These are phyloP conservation scores for Lasiosphaeris hirsuta DNA, from an alignment of 495 filamentous ascomycete genomes.

Conservation along the genomic window DNA sequence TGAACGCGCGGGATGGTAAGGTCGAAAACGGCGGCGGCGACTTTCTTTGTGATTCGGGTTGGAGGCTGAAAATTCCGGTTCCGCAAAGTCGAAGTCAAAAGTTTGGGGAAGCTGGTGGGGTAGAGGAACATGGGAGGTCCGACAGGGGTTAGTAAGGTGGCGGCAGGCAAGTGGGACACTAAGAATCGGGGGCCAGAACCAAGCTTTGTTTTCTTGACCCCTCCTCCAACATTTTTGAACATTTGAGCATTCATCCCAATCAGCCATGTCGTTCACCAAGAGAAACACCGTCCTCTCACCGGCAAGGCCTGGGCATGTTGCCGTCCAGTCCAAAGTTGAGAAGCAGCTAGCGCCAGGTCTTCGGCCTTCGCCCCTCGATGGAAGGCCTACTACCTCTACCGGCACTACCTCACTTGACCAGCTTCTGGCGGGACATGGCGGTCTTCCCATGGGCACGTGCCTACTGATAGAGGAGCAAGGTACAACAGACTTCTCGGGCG, in stretches of 20 bases:
- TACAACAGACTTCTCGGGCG: slow-evolving; percentile 88
- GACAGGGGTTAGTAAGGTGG: background rate
- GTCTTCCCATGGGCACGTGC: slow-evolving; percentile 75
- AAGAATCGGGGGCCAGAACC: too few relatives aligned
- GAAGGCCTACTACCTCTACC: slow-evolving; percentile 85
- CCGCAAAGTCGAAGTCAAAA: slow-evolving; percentile 11
- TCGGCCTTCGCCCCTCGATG: slow-evolving; percentile 85
- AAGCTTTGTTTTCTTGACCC: background rate
- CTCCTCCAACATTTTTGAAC: background rate
- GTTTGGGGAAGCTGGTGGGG: slow-evolving; percentile 15
- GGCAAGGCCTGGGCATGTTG: slow-evolving; percentile 24
- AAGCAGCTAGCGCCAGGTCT: slow-evolving; percentile 59
- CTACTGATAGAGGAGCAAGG: slow-evolving; percentile 87
- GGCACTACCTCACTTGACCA: slow-evolving; percentile 81
- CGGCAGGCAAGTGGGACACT: slow-evolving; percentile 15
- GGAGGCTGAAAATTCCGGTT: slow-evolving; percentile 14
- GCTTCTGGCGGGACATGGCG: slow-evolving; percentile 84
- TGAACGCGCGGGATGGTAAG: background rate
- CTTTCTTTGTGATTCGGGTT: background rate
- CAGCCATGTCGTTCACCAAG: slow-evolving; percentile 82
- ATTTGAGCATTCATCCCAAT: slow-evolving; percentile 3
- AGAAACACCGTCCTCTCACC: slow-evolving; percentile 68
- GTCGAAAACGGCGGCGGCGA: background rate
- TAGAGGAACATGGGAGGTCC: background rate
- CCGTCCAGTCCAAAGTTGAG: slow-evolving; percentile 29